These are phyloP conservation scores for Kodamaea alishanica DNA, from an alignment of 1,139 yeast species.

Conservation along the genomic window DNA sequence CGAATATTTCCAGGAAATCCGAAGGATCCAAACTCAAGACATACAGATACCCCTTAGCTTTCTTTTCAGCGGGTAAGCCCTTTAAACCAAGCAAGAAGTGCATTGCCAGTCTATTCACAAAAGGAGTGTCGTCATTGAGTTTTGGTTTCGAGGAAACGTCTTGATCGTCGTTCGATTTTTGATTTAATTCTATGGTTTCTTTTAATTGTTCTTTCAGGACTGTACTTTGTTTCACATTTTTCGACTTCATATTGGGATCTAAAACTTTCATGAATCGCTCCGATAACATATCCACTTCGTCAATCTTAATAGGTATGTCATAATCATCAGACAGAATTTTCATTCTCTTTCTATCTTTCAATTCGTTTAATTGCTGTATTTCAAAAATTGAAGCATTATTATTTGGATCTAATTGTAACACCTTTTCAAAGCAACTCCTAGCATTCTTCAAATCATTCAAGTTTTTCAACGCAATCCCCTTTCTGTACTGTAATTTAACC, in stretches of 20 bases:
- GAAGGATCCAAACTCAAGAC: slow-evolving; percentile 32
- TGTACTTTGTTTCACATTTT: neutral
- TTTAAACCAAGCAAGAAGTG: slow-evolving; percentile 27
- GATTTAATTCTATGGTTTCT: neutral
- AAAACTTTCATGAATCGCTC: slow-evolving; percentile 21
- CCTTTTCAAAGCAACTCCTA: slow-evolving; percentile 32
- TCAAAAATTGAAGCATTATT: slow-evolving; percentile 36
- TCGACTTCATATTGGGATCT: neutral
- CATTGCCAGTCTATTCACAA: slow-evolving; percentile 28
- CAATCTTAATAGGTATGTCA: slow-evolving; percentile 31
- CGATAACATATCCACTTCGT: slow-evolving; percentile 47
- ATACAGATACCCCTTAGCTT: slow-evolving; percentile 36
- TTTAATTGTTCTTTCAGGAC: neutral
- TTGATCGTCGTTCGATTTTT: neutral
- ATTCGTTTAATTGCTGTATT: slow-evolving; percentile 15
- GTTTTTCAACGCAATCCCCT: slow-evolving; percentile 45
- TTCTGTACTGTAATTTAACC: slow-evolving; percentile 57
- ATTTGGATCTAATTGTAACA: slow-evolving; percentile 42
- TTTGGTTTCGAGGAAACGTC: neutral
- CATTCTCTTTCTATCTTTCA: slow-evolving; percentile 9
- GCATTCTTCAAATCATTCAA: slow-evolving; percentile 34
- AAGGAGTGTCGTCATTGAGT: slow-evolving; percentile 8
- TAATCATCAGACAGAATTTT: slow-evolving; percentile 2
- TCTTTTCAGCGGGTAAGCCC: slow-evolving; percentile 25
- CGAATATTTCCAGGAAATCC: slow-evolving; percentile 34